Conservation (phyloP, 345 rosid species). For the Mangifera indica region DNA sequence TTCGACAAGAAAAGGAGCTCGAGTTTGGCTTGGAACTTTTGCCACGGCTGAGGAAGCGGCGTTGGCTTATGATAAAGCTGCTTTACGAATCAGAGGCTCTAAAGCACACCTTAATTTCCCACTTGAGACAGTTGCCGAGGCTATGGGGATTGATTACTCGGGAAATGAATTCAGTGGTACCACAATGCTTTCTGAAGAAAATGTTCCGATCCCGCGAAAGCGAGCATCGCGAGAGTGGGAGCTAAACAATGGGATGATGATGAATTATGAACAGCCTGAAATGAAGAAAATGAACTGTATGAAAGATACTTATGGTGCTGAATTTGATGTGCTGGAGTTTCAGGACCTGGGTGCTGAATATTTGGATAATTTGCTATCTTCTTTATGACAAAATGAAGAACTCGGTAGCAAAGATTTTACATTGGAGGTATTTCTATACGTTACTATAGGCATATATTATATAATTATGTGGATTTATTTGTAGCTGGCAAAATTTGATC, state of each 20-base stretch:
- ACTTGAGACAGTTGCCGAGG: constrained; percentile 45
- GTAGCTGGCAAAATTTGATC: not conserved
- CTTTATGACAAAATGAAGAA: constrained; percentile 33
- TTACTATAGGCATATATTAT: too few species aligned
- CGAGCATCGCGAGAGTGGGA: constrained; percentile 34
- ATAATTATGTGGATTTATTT: not conserved
- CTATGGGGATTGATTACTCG: constrained; percentile 29
- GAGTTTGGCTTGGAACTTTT: constrained; percentile 93
- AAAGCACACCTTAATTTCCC: constrained; percentile 77
- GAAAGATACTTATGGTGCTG: constrained; percentile 29
- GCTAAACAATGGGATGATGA: constrained; percentile 10
- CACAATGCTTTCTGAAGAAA: constrained; percentile 4
- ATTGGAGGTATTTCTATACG: not conserved
- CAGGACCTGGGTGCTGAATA: constrained; percentile 74
- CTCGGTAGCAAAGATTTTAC: not conserved
- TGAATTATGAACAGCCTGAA: constrained; percentile 27
- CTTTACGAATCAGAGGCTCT: constrained; percentile 70
- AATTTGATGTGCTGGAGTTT: constrained; percentile 51
- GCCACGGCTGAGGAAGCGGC: constrained; percentile 89
- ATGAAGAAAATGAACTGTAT: constrained; percentile 30
- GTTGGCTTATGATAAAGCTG: constrained; percentile 88
- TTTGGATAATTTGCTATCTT: constrained; percentile 58
- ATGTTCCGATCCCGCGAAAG: constrained; percentile 9
- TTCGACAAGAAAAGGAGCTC: constrained; percentile 59
- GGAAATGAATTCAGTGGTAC: constrained; percentile 7